Base-by-base conservation (phyloP, 805 yeast species). In the Saturnispora hagleri region DNA sequence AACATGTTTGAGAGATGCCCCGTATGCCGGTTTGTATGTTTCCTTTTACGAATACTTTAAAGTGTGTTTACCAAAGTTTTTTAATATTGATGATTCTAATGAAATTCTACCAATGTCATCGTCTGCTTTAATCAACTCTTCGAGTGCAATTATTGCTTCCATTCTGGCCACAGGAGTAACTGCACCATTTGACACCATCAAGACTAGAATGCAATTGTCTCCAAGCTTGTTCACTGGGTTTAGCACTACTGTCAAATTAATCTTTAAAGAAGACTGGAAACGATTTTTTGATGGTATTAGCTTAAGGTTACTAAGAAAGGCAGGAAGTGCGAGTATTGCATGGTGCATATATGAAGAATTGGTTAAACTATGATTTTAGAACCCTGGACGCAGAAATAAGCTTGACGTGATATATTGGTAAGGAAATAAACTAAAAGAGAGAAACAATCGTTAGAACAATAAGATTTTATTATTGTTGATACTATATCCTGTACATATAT, bases 281-380 rank as follows among this genome's bases (percentile, higher is more conserved):
- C 77, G 82, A 45, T 70, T 93, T 50, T 90, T 93, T 65, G 84
- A 88, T 65, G 99, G 99, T 0, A 69, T 93, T 31, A 77, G 88
- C 41, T 73, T 93, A 58, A 73, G 99, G 57, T 73, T 93, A 47
- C 75, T 84, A 4, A 75, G 98, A 59, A 93, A 93, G 68, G 96
- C 91, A 0, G 66, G 87, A 46, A 86, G 96, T 66, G 91, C 97
- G 0, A 97, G 96, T 1, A 89, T 93, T 55, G 89, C 96, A 47
- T 93, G 99, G 99, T 88, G 96, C 53, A 83, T 93, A 24, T 93
- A 91, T 65, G 99, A 93, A 66, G 97, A 93, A 63, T 69, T 91
- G 51, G 77, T 91, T 40, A 77, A 76, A 46, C 51, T 65, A 33
- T 65, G 50, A 45, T 7, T 5, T 38, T 5, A 18, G n/a, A 8